These are phyloP conservation scores for Arthrobotrys conoides DNA, from an alignment of 2,329 filamentous ascomycete species.

Conservation along the genomic window DNA sequence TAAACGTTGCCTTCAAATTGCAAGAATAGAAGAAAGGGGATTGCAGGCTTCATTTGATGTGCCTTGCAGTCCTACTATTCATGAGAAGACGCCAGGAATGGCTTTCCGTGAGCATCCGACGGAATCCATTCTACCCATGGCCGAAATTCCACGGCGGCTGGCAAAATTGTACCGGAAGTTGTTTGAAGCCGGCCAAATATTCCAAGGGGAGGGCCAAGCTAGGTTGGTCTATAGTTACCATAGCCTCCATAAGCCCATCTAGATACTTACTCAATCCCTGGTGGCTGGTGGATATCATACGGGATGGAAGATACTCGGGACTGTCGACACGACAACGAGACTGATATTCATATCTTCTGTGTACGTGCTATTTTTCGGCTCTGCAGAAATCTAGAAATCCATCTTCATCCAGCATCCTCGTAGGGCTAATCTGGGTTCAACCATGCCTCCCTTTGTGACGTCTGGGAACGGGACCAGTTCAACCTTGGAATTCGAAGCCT, in stretches of 20 bases:
- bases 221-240: background rate
- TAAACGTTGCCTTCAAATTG: background rate
- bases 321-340: too few relatives aligned
- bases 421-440: conserved; percentile 23
- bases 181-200: conserved; percentile 7
- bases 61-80: too few relatives aligned
- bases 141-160: conserved; percentile 16
- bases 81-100: background rate
- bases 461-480: too few relatives aligned
- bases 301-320: background rate
- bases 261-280: background rate
- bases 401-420: conserved; percentile 12
- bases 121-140: conserved; percentile 10
- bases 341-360: too few relatives aligned
- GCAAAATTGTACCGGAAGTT: conserved; percentile 3
- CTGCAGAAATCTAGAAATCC: background rate
- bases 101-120: conserved; percentile 24
- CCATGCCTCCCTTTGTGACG: too few relatives aligned
- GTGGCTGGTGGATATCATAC: background rate
- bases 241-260: background rate
- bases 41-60: background rate
- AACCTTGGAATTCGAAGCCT: background rate
- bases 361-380: conserved; percentile 1
- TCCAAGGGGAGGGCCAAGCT: background rate
- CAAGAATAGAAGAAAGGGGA: background rate